These are phyloP conservation scores for Aspergillus sclerotialis DNA, from an alignment of 2,329 filamentous ascomycete genomes.

Conservation along the genomic window DNA sequence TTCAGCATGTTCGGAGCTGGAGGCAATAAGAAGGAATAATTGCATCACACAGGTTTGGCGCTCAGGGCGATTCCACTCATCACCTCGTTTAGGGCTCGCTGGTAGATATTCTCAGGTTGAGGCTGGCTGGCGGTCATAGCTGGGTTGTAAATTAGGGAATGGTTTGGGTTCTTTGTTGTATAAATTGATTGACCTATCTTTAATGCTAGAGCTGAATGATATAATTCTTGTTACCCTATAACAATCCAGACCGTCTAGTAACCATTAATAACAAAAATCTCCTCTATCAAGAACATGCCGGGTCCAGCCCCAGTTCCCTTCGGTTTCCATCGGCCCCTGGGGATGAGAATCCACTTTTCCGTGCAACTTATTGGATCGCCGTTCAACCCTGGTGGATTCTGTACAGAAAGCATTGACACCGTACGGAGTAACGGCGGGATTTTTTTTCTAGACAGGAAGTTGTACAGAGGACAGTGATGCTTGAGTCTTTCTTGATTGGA, in stretches of 20 bases:
- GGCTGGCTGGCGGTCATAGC: too few relatives aligned
- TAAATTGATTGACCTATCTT: constrained; percentile 14
- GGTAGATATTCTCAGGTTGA: too few relatives aligned
- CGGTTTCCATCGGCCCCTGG: not conserved
- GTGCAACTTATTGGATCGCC: not conserved
- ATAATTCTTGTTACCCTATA: constrained; percentile 4
- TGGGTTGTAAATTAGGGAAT: constrained; percentile 31
- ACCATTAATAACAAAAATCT: not conserved
- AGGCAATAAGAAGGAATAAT: constrained; percentile 19
- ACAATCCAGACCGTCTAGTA: not conserved
- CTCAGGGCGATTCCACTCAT: constrained; percentile 4
- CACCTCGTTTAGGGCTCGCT: constrained; percentile 5
- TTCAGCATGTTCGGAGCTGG: constrained; percentile 47
- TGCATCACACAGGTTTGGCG: constrained; percentile 2
- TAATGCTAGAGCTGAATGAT: too few relatives aligned
- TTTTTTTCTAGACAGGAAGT: too few relatives aligned
- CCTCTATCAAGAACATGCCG: not conserved
- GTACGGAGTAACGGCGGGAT: too few relatives aligned
- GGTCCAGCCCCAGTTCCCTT: not conserved
- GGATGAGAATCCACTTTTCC: not conserved
- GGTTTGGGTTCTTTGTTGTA: constrained; percentile 18
- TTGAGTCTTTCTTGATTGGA: too few relatives aligned
- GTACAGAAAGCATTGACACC: too few relatives aligned
- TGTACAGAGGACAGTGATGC: too few relatives aligned
- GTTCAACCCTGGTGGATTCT: too few relatives aligned